Evolutionary conservation across 768 basidiomycete genomes (phyloP), one percentile per base, ranked within the genome.

Genomic region (Amanita pseudoporphyria): DNA sequence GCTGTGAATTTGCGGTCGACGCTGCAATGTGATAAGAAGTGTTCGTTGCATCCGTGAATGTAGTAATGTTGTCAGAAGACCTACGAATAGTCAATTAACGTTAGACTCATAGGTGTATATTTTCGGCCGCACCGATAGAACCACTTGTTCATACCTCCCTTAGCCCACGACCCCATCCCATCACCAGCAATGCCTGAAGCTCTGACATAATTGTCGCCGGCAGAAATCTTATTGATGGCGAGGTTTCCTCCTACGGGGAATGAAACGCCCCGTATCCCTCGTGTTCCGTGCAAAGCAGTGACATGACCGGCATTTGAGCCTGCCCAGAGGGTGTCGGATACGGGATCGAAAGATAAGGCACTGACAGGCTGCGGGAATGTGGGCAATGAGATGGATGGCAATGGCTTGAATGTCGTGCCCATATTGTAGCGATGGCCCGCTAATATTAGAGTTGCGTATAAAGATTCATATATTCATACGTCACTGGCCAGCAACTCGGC

Each of bases 241-340:
- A 78, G 68, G n/a, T 62, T 66, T 2, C 80, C 80, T 9, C 87
- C 85, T 30, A 85, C 82, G 22, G 74, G 82, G 61, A 86, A 92
- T 18, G 74, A 76, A 30, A 88, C 84, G 3, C 87, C 86, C 44
- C 81, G 78, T 43, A 78, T 60, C 13, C 81, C 83, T 42, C 72
- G 74, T 26, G 74, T 62, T 36, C 80, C 73, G 66, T 87, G 81
- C 61, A 82, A 77, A 1, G 86, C 83, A 35, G 73, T 62, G 53
- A 96, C 74, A 50, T 70, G 70, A 3, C 95, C 94, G 24, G 77
- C 67, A 51, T 81, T 78, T 7, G 78, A 73, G 26, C 93, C 94
- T 41, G 84, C 71, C 92, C 93, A 96, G 31, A 99, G 69, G 5
- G 84, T 79, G 63, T 97, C 93, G 0, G 90, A 88, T 18, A 87